Evolutionary conservation across 2,329 filamentous ascomycete species (phyloP).

Genomic region (Colletotrichum sublineola): DNA sequence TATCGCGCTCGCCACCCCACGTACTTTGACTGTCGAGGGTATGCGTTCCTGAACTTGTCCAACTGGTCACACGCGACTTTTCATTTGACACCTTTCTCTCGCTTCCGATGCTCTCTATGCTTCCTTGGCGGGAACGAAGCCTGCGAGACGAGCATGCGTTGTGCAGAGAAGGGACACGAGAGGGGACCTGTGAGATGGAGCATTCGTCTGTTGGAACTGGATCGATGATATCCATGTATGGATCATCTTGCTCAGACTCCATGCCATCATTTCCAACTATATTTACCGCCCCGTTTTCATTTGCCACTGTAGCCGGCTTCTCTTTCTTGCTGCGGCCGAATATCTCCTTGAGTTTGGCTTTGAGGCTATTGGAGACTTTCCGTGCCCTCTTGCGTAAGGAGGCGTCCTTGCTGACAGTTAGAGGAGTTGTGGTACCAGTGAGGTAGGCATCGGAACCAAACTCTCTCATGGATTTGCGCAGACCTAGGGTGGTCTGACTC

Average conservation of each 20-base stretch:
- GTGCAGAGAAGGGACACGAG: slow-evolving; percentile 65
- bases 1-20: slow-evolving; percentile 59
- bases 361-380: slow-evolving; percentile 73
- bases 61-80: slow-evolving; percentile 78
- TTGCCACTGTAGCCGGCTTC: slow-evolving; percentile 58
- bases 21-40: slow-evolving; percentile 62
- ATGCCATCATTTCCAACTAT: background rate
- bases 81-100: slow-evolving; percentile 60
- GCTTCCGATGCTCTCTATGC: slow-evolving; percentile 63
- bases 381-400: slow-evolving; percentile 66
- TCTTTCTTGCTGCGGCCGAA: slow-evolving; percentile 61
- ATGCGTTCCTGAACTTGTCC: slow-evolving; percentile 74
- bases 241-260: slow-evolving; percentile 44
- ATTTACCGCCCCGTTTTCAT: slow-evolving; percentile 63
- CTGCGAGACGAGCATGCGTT: slow-evolving; percentile 60
- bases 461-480: slow-evolving; percentile 61
- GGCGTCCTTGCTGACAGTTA: slow-evolving; percentile 21
- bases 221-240: slow-evolving; percentile 51
- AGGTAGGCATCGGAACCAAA: slow-evolving; percentile 51
- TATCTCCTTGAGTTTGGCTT: slow-evolving; percentile 70
- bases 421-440: slow-evolving; percentile 40
- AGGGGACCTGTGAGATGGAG: slow-evolving; percentile 62
- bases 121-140: slow-evolving; percentile 66
- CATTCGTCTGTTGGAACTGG: slow-evolving; percentile 55
- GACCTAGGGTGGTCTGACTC: slow-evolving; percentile 51